phyloP scores from a whole-genome alignment of 148 eudicot genomes.

The Camellia sinensis region DNA sequence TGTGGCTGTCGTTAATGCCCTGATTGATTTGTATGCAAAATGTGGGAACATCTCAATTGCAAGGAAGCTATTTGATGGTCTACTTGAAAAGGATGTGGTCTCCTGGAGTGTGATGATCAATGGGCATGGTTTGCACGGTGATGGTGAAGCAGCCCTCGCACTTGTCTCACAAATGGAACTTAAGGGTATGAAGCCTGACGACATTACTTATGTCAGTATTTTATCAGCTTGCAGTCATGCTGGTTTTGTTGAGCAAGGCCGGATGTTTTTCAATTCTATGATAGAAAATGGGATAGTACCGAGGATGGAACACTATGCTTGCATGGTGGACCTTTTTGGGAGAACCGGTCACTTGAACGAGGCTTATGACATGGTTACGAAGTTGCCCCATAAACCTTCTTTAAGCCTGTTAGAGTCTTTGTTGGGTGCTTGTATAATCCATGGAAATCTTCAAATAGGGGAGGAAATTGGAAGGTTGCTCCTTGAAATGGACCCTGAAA shows the following conservation, averaged over 20 bases:
- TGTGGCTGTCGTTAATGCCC: constrained; percentile 40
- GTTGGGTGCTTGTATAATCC: constrained; percentile 54
- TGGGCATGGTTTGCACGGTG: constrained; percentile 53
- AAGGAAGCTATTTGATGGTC: constrained; percentile 41
- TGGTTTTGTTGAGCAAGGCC: constrained; percentile 45
- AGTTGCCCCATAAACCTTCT: constrained; percentile 30
- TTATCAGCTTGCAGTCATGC: constrained; percentile 71
- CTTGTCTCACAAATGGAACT: constrained; percentile 43
- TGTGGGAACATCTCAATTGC: constrained; percentile 46
- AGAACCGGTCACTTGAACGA: constrained; percentile 52
- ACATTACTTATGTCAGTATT: constrained; percentile 43
- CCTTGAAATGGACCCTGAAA: constrained; percentile 35
- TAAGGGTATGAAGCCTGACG: constrained; percentile 38
- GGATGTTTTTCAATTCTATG: constrained; percentile 42
- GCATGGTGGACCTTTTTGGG: constrained; percentile 59
- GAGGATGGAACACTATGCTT: constrained; percentile 45
- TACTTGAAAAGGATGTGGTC: constrained; percentile 38
- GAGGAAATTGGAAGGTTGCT: constrained; percentile 41
- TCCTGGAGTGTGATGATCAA: constrained; percentile 66
- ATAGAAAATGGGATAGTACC: constrained; percentile 35
- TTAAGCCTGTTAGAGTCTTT: constrained; percentile 41
- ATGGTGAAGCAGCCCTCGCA: constrained; percentile 39
- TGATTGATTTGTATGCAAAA: constrained; percentile 49
- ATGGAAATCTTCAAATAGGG: constrained; percentile 54
- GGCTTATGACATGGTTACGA: constrained; percentile 47